Evolutionary conservation across 2,329 filamentous ascomycete species (phyloP).

Genomic region (Teratosphaeria viscida): DNA sequence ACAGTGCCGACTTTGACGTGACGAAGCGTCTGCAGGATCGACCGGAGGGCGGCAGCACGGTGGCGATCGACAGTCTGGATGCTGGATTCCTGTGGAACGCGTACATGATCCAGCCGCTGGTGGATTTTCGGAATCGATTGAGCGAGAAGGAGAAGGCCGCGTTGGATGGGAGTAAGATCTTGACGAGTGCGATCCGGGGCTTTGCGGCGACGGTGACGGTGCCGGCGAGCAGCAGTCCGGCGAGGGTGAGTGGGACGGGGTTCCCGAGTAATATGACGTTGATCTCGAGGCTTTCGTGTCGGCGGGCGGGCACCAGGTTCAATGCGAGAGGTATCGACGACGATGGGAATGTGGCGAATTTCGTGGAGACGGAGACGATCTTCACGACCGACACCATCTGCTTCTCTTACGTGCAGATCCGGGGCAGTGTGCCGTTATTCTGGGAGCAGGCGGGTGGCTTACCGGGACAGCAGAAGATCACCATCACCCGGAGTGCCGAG

Average conservation of each 20-base stretch:
- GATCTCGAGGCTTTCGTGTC: conserved; percentile 83
- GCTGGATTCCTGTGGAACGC: conserved; percentile 95
- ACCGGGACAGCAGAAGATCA: conserved; percentile 89
- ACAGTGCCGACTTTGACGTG: conserved; percentile 95
- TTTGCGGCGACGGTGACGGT: conserved; percentile 84
- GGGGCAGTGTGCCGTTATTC: conserved; percentile 89
- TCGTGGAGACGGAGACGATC: conserved; percentile 93
- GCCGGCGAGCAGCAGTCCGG: conserved; percentile 62
- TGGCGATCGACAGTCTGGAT: conserved; percentile 88
- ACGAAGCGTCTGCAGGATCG: conserved; percentile 88
- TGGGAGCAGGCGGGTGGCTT: conserved; percentile 91
- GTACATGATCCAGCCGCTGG: conserved; percentile 90
- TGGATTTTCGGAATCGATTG: conserved; percentile 77
- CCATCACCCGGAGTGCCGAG: conserved; percentile 75
- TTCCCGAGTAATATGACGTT: conserved; percentile 76
- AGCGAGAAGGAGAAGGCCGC: conserved; percentile 62
- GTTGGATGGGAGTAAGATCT: conserved; percentile 75
- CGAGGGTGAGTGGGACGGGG: conserved; percentile 55
- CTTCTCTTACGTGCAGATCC: conserved; percentile 88
- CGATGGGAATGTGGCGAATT: conserved; percentile 94
- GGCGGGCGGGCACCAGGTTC: conserved; percentile 85
- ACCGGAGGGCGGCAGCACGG: conserved; percentile 46
- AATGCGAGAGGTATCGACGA: conserved; percentile 97
- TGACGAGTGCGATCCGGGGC: conserved; percentile 88
- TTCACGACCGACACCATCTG: conserved; percentile 71